Evolutionary conservation across 1,284 basidiomycete genomes (phyloP), one percentile per base, ranked within the genome.

Genomic region (Sutorius eximius): DNA sequence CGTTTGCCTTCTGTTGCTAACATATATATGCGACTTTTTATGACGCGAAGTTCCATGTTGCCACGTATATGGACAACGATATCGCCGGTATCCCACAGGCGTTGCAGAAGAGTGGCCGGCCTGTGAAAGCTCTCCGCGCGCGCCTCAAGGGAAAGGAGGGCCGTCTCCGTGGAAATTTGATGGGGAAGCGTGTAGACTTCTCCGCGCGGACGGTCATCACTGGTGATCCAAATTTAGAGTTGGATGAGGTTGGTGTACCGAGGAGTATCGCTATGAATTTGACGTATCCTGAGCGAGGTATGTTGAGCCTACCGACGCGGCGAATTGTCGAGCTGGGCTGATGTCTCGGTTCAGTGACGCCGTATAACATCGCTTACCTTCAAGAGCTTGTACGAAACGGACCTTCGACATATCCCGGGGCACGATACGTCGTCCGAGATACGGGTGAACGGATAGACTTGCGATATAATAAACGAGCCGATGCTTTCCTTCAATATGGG

Each of bases 61-160:
- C 96, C 8, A 99, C 97, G 0, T 99, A 99, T 71, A 99, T 99
- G 96, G 97, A 99, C 72, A 99, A 99, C 71, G 95, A 99, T 71
- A 96, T 99, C 61, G 95, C 97, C 32, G 97, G 97, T 54, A 94
- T 98, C 41, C 97, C 97, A 0, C 95, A 98, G 71, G 95, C 96
- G 1, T 76, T 98, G 66, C 97, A 99, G 71, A 99, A 99, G 73
- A 97, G 94, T 32, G 97, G 97, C 34, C 85, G 97, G 58, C 96
- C 97, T 9, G 91, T 99, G 62, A 99, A 99, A 76, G 96, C 97
- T 38, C 98, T 99, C 67, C 93, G 97, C 60, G 95, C 96, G 5
- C 90, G 97, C 60, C 81, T 99, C 55, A 99, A 99, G 82, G 97
- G 97, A 56, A 99, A 99, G 73, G 97, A 99, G 73, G 97, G 97